A percentile compares a stretch with the other conserved stretches of the same genome.
Evolutionary conservation across 2,329 filamentous ascomycete genomes (phyloP).

Genomic region (Colletotrichum endophyticum): DNA sequence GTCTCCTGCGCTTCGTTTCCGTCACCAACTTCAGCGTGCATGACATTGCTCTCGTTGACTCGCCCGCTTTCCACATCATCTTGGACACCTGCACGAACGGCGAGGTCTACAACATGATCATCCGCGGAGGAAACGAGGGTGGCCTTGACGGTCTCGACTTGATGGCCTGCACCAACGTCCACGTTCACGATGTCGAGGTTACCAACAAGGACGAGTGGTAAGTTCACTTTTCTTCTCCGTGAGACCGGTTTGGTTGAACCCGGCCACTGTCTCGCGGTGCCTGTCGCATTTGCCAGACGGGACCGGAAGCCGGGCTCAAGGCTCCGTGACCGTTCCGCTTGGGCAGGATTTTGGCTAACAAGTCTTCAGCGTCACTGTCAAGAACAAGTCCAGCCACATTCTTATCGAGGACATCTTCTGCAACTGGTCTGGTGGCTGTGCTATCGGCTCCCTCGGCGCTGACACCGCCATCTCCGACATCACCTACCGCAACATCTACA

Average conservation of each 20-base stretch:
- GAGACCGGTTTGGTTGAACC: neutral
- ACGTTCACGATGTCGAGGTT: conserved; percentile 64
- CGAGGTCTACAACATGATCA: conserved; percentile 60
- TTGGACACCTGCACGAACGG: conserved; percentile 52
- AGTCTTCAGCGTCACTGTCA: neutral
- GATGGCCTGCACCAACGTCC: conserved; percentile 54
- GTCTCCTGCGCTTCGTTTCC: conserved; percentile 47
- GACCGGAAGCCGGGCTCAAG: neutral
- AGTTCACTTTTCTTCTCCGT: conserved; percentile 48
- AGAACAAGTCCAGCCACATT: conserved; percentile 54
- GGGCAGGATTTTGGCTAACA: neutral
- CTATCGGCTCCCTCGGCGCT: conserved; percentile 58
- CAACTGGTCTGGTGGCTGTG: conserved; percentile 65
- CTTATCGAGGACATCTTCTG: conserved; percentile 66
- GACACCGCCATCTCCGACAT: conserved; percentile 56
- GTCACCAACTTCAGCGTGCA: conserved; percentile 51
- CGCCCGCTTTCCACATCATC: conserved; percentile 52
- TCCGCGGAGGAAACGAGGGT: conserved; percentile 53
- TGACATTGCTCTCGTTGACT: conserved; percentile 52
- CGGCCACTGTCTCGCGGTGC: neutral
- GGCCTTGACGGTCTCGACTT: conserved; percentile 63
- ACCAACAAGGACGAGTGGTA: conserved; percentile 66
- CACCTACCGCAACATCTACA: conserved; percentile 62
- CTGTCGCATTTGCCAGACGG: neutral
- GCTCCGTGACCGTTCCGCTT: neutral